Percentiles rank a stretch among this genome's conserved stretches.
These are phyloP conservation scores for Cerrena zonata DNA, from an alignment of 1,284 basidiomycete species.

Conservation along the genomic window DNA sequence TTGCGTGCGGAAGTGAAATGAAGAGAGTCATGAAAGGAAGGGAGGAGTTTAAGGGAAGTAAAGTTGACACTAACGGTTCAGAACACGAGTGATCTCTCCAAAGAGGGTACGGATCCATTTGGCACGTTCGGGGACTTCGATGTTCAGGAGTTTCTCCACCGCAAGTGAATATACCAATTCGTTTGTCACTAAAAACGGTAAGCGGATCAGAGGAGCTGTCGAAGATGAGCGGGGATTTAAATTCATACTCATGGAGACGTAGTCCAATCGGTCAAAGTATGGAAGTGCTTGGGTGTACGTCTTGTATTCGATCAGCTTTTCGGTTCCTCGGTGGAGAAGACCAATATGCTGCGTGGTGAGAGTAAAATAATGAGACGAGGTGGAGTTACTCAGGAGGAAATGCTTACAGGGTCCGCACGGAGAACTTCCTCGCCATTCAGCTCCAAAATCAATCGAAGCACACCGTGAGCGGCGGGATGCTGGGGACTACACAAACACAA, in stretches of 20 bases:
- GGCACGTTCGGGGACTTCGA: slow-evolving; percentile 96
- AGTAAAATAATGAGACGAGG: slow-evolving; percentile 3
- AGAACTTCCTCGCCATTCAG: slow-evolving; percentile 95
- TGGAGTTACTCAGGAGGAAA: too few relatives aligned
- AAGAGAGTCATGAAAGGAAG: slow-evolving; percentile 6
- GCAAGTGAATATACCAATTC: slow-evolving; percentile 95
- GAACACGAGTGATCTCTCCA: slow-evolving; percentile 92
- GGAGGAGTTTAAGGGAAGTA: too few relatives aligned
- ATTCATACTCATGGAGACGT: slow-evolving; percentile 92
- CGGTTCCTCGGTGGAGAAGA: slow-evolving; percentile 93
- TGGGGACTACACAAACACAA: slow-evolving; percentile 71
- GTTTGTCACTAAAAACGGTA: slow-evolving; percentile 72
- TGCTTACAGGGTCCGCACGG: slow-evolving; percentile 78
- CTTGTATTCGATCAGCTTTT: slow-evolving; percentile 99
- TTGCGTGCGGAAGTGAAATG: not conserved
- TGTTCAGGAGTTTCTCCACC: slow-evolving; percentile 97
- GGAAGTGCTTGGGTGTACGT: slow-evolving; percentile 97
- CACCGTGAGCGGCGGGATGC: slow-evolving; percentile 97
- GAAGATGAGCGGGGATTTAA: not conserved
- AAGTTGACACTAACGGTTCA: slow-evolving; percentile 69
- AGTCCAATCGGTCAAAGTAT: slow-evolving; percentile 98
- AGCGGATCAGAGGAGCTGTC: not conserved
- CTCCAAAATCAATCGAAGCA: slow-evolving; percentile 95
- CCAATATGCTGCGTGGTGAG: slow-evolving; percentile 75
- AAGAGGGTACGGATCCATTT: slow-evolving; percentile 98